These are phyloP conservation scores for Boletus reticuloceps DNA, from an alignment of 768 basidiomycete genomes.

Conservation along the genomic window DNA sequence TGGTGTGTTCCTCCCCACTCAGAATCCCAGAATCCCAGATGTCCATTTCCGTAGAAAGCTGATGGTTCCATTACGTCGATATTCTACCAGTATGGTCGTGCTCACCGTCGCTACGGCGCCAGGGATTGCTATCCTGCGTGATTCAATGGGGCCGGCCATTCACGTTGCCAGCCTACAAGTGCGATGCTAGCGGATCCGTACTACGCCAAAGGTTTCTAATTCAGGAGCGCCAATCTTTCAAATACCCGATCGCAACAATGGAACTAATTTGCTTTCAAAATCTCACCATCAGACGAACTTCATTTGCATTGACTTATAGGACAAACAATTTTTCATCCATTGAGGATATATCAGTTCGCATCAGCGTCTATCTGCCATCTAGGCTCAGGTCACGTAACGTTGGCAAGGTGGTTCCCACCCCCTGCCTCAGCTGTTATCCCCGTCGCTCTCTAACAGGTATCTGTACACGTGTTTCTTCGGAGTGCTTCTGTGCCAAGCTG, in stretches of 20 bases:
- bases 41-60: neutral
- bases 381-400: constrained; percentile 18
- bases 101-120: neutral
- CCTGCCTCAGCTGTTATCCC: too few species aligned
- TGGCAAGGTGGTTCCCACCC: neutral
- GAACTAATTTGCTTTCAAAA: neutral
- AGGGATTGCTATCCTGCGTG: neutral
- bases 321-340: neutral
- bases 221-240: neutral
- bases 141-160: neutral
- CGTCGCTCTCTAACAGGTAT: constrained; percentile 13
- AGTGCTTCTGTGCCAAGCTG: constrained; percentile 15
- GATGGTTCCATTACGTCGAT: neutral
- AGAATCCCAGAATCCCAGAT: too few species aligned
- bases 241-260: neutral
- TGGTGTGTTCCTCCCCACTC: too few species aligned
- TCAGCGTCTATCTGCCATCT: constrained; percentile 14
- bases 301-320: neutral
- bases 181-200: neutral
- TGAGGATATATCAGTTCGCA: constrained; percentile 6
- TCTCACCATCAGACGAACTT: neutral
- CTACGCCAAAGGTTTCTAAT: constrained; percentile 1
- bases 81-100: neutral
- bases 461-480: constrained; percentile 13
- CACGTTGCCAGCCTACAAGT: neutral